Evolutionary conservation across 148 eudicot species (phyloP).

Genomic region (Vaccinium darrowii): DNA sequence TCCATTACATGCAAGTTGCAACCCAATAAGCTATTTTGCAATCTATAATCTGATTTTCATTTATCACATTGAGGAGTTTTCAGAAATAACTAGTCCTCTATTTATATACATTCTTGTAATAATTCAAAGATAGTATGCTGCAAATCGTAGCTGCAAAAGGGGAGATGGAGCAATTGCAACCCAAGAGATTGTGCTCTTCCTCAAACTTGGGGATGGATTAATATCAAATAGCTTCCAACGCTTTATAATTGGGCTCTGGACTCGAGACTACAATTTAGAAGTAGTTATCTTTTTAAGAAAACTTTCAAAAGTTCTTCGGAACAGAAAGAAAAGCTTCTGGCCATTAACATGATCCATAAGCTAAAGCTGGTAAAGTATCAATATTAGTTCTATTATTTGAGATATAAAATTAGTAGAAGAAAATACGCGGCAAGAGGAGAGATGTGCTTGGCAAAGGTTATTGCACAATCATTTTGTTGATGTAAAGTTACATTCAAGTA

Average conservation of each 20-base stretch:
- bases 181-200: neutral
- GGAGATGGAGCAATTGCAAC: neutral
- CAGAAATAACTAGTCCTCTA: neutral
- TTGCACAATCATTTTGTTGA: neutral
- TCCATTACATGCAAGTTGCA: neutral
- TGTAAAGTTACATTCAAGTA: neutral
- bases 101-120: neutral
- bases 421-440: neutral
- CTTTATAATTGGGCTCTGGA: neutral
- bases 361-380: neutral
- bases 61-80: neutral
- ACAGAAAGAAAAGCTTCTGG: too few species aligned
- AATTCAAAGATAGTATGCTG: neutral
- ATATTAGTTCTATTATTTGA: neutral
- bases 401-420: neutral
- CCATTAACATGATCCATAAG: neutral
- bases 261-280: neutral
- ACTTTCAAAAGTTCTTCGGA: neutral
- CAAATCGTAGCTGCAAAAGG: neutral
- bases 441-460: constrained; percentile 4
- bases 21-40: neutral
- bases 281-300: neutral
- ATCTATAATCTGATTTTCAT: neutral
- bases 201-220: neutral
- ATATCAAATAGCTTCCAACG: neutral